Evolutionary conservation across 192 early-diverging fungal species (phyloP).

Genomic region (Chytriomyces sp.): DNA sequence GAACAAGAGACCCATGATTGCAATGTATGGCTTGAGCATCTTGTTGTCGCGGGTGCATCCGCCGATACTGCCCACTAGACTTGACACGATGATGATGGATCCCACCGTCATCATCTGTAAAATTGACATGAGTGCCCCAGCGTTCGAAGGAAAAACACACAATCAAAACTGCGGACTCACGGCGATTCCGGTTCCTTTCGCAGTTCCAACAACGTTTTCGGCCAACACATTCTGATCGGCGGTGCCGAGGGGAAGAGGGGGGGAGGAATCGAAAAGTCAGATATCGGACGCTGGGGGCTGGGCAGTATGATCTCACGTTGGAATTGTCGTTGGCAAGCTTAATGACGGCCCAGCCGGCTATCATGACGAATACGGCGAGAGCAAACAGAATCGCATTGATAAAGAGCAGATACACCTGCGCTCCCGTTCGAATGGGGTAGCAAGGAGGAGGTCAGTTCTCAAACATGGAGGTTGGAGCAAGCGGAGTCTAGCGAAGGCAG

Average conservation of each 20-base stretch:
- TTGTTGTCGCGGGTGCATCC: conserved; percentile 13
- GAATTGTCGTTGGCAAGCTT: conserved; percentile 4
- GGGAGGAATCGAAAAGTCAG: not conserved
- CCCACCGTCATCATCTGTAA: not conserved
- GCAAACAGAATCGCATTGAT: conserved; percentile 15
- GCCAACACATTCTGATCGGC: not conserved
- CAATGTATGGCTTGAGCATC: conserved; percentile 23
- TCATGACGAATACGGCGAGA: conserved; percentile 6
- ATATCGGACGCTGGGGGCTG: not conserved
- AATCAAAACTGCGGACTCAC: not conserved
- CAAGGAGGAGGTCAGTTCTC: not conserved
- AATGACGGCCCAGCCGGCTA: conserved; percentile 1
- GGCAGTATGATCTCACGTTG: not conserved
- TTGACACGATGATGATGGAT: conserved; percentile 4
- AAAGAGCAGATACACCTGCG: conserved; percentile 17
- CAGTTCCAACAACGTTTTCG: not conserved
- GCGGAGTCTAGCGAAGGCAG: not conserved
- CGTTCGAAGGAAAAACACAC: not conserved
- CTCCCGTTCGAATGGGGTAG: not conserved
- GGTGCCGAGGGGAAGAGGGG: not conserved
- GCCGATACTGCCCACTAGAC: conserved; percentile 7
- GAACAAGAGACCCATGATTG: not conserved
- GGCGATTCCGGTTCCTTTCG: not conserved
- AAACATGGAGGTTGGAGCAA: not conserved
- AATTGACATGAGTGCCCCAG: not conserved